Percentiles rank a stretch among this genome's conserved stretches.
Evolutionary conservation across 169 alveolate species (phyloP).

Genomic region (Perkinsus olseni): DNA sequence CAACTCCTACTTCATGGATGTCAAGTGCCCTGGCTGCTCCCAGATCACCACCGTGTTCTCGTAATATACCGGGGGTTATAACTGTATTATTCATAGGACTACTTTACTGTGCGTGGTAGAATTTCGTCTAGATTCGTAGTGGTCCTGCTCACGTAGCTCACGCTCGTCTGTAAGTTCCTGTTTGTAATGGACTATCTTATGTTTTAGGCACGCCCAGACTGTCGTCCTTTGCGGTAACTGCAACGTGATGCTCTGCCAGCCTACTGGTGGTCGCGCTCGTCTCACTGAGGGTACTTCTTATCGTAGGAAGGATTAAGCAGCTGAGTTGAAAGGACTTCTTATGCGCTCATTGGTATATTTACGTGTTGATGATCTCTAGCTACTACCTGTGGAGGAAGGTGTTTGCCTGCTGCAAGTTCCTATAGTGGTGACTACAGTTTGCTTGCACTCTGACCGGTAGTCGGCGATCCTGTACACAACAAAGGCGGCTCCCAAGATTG

Average conservation of each 20-base stretch:
- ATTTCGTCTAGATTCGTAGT: too few relatives aligned
- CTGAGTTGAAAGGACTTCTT: neutral
- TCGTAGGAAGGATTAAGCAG: constrained; percentile 63
- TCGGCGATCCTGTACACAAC: neutral
- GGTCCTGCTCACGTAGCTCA: too few relatives aligned
- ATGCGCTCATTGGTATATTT: neutral
- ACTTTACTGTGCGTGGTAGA: too few relatives aligned
- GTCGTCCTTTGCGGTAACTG: constrained; percentile 87
- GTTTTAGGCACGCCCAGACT: constrained; percentile 80
- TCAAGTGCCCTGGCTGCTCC: constrained; percentile 91
- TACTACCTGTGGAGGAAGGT: constrained; percentile 1
- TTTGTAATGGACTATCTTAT: neutral
- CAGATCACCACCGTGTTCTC: constrained; percentile 84
- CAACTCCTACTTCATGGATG: constrained; percentile 96
- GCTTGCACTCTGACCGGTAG: neutral
- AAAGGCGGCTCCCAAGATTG: neutral
- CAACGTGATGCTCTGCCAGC: constrained; percentile 84
- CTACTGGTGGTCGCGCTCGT: constrained; percentile 94
- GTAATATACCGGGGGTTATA: constrained; percentile 26
- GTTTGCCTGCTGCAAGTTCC: neutral
- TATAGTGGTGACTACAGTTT: neutral
- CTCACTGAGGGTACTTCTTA: constrained; percentile 89
- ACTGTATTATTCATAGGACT: too few relatives aligned
- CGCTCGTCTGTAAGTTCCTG: too few relatives aligned
- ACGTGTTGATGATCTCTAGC: constrained; percentile 3